phyloP scores from a whole-genome alignment of 345 rosid genomes.

The Rhodamnia rubescens region DNA sequence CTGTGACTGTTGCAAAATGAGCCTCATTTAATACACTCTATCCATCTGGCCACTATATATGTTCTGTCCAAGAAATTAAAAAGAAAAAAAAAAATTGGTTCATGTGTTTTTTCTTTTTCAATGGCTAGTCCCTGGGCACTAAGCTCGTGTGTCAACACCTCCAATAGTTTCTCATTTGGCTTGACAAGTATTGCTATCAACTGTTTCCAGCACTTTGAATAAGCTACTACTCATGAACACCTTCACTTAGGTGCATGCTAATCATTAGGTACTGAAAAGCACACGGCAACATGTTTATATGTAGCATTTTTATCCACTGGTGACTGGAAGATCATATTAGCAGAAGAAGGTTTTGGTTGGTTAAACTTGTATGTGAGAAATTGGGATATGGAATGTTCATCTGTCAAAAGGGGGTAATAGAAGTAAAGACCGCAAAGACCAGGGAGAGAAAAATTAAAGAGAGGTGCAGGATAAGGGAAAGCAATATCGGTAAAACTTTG shows the following conservation, averaged over 20 bases:
- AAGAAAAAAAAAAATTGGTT: too few species aligned
- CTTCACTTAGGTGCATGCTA: neutral
- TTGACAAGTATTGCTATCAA: neutral
- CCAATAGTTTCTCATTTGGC: neutral
- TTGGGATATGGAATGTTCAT: too few species aligned
- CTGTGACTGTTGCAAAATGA: neutral
- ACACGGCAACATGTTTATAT: neutral
- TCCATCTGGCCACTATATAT: neutral
- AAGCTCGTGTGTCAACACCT: neutral
- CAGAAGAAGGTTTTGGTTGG: neutral
- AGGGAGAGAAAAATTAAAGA: neutral
- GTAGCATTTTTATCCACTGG: neutral
- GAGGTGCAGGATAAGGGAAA: neutral
- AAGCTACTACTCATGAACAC: neutral
- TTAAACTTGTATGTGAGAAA: neutral
- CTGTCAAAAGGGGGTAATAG: too few species aligned
- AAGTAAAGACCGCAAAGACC: neutral
- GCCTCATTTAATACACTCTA: neutral
- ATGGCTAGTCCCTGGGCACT: neutral
- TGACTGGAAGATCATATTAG: neutral
- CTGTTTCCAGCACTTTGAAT: neutral
- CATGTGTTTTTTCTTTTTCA: neutral
- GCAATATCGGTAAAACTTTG: neutral
- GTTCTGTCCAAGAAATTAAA: too few species aligned
- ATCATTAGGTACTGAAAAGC: too few species aligned